Evolutionary conservation across 345 rosid genomes (phyloP).

Genomic region (Populus deltoides): DNA sequence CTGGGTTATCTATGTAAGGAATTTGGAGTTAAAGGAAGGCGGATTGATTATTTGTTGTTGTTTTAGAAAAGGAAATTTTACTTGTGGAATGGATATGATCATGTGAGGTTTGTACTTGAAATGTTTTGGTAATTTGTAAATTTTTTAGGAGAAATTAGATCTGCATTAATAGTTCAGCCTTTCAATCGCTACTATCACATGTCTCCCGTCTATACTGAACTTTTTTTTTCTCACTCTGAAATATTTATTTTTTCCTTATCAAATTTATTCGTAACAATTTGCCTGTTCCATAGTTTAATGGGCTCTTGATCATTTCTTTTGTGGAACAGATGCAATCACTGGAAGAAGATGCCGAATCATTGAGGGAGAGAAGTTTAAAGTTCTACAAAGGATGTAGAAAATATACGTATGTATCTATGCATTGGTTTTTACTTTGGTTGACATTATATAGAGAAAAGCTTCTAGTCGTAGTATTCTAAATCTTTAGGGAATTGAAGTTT

Average conservation of each 20-base stretch:
- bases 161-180: background rate
- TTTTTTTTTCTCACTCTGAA: background rate
- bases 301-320: slow-evolving; percentile 11
- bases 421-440: background rate
- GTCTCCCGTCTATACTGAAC: background rate
- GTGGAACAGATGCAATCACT: slow-evolving; percentile 72
- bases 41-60: background rate
- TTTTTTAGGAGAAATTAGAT: background rate
- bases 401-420: slow-evolving; percentile 67
- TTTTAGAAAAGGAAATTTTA: background rate
- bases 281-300: background rate
- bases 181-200: background rate
- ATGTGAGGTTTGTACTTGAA: background rate
- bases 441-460: background rate
- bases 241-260: background rate
- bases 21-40: background rate
- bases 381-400: slow-evolving; percentile 96
- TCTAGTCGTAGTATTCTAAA: background rate
- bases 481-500: no score
- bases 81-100: background rate
- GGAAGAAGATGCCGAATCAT: slow-evolving; percentile 85
- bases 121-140: background rate
- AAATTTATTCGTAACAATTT: background rate
- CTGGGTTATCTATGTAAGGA: background rate
- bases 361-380: slow-evolving; percentile 88